Conservation (phyloP, 805 yeast genomes). For the Soucietia sequanensis region DNA sequence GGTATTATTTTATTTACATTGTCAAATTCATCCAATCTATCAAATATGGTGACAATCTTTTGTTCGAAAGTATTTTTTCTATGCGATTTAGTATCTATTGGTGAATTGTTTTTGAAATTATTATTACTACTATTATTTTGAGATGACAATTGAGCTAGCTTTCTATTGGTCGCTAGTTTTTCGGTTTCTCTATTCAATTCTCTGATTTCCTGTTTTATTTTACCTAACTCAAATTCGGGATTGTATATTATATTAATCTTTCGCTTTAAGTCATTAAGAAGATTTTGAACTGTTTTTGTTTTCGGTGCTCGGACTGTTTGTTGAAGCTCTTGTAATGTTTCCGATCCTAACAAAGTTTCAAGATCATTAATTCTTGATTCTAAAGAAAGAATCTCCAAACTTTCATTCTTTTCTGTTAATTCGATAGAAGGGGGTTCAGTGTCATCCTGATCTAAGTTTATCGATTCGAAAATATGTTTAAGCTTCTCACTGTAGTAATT, state of each 20-base stretch:
- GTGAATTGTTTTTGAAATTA: too few species aligned
- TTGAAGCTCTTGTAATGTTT: slow-evolving; percentile 4
- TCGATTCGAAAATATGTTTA: slow-evolving; percentile 6
- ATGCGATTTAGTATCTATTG: too few species aligned
- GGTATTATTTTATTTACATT: slow-evolving; percentile 21
- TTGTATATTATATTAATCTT: slow-evolving; percentile 33
- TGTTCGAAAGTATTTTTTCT: slow-evolving; percentile 8
- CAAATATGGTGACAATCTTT: slow-evolving; percentile 25
- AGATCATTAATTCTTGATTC: slow-evolving; percentile 22
- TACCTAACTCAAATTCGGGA: slow-evolving; percentile 29
- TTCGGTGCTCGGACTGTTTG: slow-evolving; percentile 1
- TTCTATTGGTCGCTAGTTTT: slow-evolving; percentile 15
- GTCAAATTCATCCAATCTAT: slow-evolving; percentile 25
- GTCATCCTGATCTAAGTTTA: slow-evolving; percentile 1
- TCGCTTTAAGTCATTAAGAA: slow-evolving; percentile 30
- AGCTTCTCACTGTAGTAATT: slow-evolving; percentile 6
- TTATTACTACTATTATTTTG: neutral
- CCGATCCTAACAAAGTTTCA: slow-evolving; percentile 22
- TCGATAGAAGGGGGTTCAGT: neutral
- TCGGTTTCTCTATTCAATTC: slow-evolving; percentile 26
- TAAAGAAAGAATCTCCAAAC: slow-evolving; percentile 14
- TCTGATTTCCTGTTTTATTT: slow-evolving; percentile 22
- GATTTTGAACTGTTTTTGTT: slow-evolving; percentile 19
- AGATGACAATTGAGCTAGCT: slow-evolving; percentile 9
- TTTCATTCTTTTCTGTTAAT: neutral